Conservation (phyloP, 257 asterid genomes). For the Leonotis leonurus region DNA sequence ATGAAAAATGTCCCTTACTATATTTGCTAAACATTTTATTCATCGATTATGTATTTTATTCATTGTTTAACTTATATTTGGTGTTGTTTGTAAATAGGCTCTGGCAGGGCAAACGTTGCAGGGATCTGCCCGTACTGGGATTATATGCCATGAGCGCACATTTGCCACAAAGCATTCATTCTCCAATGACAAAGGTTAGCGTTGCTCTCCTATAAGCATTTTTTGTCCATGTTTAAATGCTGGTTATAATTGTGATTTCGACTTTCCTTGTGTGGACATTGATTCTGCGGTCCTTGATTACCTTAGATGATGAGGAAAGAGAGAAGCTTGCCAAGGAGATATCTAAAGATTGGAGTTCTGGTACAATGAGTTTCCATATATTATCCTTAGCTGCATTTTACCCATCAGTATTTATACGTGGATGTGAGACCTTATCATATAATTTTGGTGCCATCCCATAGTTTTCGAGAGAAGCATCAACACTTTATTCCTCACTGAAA, state of each 20-base stretch:
- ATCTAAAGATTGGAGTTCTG: conserved; percentile 89
- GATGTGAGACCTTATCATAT: conserved; percentile 1
- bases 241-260: not conserved
- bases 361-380: conserved; percentile 41
- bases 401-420: not conserved
- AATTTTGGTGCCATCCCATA: conserved; percentile 24
- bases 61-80: conserved; percentile 8
- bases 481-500: conserved; percentile 80
- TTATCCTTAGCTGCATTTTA: no score
- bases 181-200: conserved; percentile 68
- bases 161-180: conserved; percentile 77
- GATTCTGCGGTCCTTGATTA: not conserved
- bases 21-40: not conserved
- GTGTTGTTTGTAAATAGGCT: conserved; percentile 31
- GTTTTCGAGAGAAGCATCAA: conserved; percentile 88
- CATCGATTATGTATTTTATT: not conserved
- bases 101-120: conserved; percentile 48
- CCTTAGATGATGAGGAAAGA: conserved; percentile 72
- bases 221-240: not conserved
- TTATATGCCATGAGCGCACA: conserved; percentile 32
- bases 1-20: no score
- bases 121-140: conserved; percentile 26
- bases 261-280: not conserved
- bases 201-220: not conserved
- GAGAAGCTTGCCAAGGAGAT: conserved; percentile 72